These are phyloP conservation scores for Neurospora sp. DNA, from an alignment of 495 filamentous ascomycete genomes.

Conservation along the genomic window DNA sequence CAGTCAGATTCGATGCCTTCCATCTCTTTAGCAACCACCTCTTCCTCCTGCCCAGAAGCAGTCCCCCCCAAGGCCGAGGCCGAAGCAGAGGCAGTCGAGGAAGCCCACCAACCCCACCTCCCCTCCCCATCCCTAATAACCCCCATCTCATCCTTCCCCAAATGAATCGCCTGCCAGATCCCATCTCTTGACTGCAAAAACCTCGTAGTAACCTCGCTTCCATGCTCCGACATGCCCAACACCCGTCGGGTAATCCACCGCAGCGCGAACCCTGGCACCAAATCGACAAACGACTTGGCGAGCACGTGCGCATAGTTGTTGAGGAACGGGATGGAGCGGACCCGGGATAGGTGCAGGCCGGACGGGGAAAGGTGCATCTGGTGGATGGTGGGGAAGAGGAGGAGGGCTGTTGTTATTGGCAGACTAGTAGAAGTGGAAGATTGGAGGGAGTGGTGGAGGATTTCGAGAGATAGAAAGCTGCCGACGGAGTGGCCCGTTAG, in stretches of 20 bases:
- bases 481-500: conserved; percentile 82
- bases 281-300: conserved; percentile 34
- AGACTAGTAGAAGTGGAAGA: neutral
- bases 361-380: conserved; percentile 58
- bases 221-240: conserved; percentile 46
- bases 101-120: conserved; percentile 67
- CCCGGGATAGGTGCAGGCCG: conserved; percentile 45
- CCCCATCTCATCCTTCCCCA: conserved; percentile 58
- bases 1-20: neutral
- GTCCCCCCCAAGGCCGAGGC: no score
- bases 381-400: conserved; percentile 70
- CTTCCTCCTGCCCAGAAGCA: no score
- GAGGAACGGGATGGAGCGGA: conserved; percentile 45
- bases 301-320: conserved; percentile 42
- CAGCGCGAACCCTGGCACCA: conserved; percentile 37
- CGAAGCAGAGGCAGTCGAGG: no score
- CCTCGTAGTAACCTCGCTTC: conserved; percentile 46
- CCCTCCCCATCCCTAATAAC: conserved; percentile 68
- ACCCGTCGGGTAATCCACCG: conserved; percentile 33
- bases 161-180: conserved; percentile 59
- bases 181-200: conserved; percentile 56
- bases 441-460: conserved; percentile 39
- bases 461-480: conserved; percentile 64
- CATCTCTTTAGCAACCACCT: neutral
- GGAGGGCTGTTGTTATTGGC: conserved; percentile 32